Evolutionary conservation across 2,329 filamentous ascomycete species (phyloP), one percentile per base, ranked within the genome.

Genomic region (Penicillium rolfsii): DNA sequence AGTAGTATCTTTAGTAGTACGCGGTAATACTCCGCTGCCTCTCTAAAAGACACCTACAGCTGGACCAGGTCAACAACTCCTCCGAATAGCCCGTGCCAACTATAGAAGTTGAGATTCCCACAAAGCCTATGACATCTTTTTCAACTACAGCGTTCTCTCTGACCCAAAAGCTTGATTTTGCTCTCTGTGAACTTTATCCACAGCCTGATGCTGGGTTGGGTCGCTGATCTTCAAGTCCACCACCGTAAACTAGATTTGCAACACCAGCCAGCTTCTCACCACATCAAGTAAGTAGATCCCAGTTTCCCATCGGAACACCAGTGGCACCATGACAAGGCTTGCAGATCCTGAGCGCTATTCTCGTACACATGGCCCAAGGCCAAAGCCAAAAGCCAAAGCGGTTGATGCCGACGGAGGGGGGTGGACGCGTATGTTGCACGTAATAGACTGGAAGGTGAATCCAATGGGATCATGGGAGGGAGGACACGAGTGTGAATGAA

Each of bases 381-480:
- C 19, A 48, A 28, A 48, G 24, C 45, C 45, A 48, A n/a, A 2
- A 16, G 24, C 14, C 12, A 6, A 24, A 48, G 45, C 14, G 24
- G 50, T 6, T 26, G 14, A 19, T 38, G n/a, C 24, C 38, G 43
- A 16, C 22, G n/a, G 14, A 33, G 38, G 6, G 6, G 38, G 19
- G 7, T 2, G 45, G 54, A 56, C 54, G 55, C 55, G 45, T 57
- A 56, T 3, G 33, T 36, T 40, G 43, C 55, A 40, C 36, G 52
- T 54, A 40, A 54, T 36, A 22, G 19, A 26, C 35, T 36, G 11
- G 36, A 33, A 35, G n/a, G n/a, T 33, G 22, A 40, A 40, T 35
- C 50, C 50, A 52, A 38, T 40, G 30, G 30, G 30, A 33, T 33
- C 3, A 19, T 19, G 9, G 40, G 40, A 11, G 24, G 24, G 14